Conservation (phyloP, 805 yeast species). For the Debaryomyces maramus region DNA sequence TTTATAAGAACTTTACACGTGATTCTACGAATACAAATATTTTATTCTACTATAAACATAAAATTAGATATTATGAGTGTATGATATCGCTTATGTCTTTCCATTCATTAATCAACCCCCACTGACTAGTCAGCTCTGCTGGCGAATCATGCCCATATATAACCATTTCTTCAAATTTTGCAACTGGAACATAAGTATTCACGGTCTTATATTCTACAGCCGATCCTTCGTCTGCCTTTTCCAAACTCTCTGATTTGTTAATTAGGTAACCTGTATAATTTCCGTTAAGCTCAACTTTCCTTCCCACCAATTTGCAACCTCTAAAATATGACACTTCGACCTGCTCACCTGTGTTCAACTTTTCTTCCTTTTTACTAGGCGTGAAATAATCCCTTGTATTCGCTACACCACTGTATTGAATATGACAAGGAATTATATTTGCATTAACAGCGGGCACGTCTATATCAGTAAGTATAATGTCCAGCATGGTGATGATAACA, state of each 20-base stretch:
- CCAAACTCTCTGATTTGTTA: conserved; percentile 23
- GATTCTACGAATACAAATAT: too few relatives aligned
- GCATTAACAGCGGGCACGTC: conserved; percentile 19
- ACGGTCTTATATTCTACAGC: conserved; percentile 14
- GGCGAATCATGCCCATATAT: conserved; percentile 35
- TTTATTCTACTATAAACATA: too few relatives aligned
- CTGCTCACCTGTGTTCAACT: conserved; percentile 8
- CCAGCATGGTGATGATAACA: conserved; percentile 3
- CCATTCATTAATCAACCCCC: conserved; percentile 32
- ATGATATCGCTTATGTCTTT: conserved; percentile 23
- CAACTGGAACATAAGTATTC: conserved; percentile 21
- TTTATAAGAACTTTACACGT: too few relatives aligned
- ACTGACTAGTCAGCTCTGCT: conserved; percentile 21
- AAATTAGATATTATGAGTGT: conserved; percentile 15
- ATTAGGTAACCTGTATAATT: conserved; percentile 26
- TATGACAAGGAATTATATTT: conserved; percentile 27
- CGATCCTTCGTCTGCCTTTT: conserved; percentile 7
- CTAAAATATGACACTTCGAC: conserved; percentile 30
- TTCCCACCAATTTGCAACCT: conserved; percentile 35
- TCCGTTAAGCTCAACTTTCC: conserved; percentile 14
- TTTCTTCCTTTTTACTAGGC: conserved; percentile 25
- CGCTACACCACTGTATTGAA: conserved; percentile 31
- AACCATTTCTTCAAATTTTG: conserved; percentile 21
- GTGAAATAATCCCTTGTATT: conserved; percentile 33
- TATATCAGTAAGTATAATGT: conserved; percentile 1